phyloP scores from a whole-genome alignment of 495 filamentous ascomycete species.

The Neurospora sp. region DNA sequence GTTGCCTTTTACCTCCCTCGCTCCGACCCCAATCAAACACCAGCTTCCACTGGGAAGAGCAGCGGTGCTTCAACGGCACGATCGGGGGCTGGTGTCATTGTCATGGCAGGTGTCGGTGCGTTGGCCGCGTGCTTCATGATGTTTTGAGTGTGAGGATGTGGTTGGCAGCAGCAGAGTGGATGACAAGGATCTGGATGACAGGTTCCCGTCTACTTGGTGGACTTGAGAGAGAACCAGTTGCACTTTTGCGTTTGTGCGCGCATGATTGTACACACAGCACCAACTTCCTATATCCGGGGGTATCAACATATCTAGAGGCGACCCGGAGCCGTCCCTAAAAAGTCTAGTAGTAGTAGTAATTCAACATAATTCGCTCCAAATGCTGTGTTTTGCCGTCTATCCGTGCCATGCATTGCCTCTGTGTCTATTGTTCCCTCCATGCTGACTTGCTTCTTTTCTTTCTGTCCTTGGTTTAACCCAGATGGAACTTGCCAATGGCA shows the following conservation, averaged over 20 bases:
- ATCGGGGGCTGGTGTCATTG: background rate
- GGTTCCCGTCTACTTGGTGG: background rate
- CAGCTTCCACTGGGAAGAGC: background rate
- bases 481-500: constrained; percentile 36
- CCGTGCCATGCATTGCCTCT: background rate
- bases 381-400: background rate
- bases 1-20: background rate
- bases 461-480: constrained; percentile 18
- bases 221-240: background rate
- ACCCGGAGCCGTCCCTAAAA: background rate
- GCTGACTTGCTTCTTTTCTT: background rate
- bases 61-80: background rate
- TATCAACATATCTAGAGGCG: background rate
- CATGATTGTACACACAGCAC: background rate
- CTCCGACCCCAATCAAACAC: background rate
- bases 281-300: background rate
- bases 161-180: background rate
- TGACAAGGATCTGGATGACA: background rate
- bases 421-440: background rate
- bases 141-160: background rate
- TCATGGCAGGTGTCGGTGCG: background rate
- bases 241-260: background rate
- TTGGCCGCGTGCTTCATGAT: background rate
- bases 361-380: background rate
- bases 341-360: background rate